Percentiles rank a stretch among this genome's conserved stretches.
These are phyloP conservation scores for Mrakia hoshinonis DNA, from an alignment of 768 basidiomycete genomes.

Conservation along the genomic window DNA sequence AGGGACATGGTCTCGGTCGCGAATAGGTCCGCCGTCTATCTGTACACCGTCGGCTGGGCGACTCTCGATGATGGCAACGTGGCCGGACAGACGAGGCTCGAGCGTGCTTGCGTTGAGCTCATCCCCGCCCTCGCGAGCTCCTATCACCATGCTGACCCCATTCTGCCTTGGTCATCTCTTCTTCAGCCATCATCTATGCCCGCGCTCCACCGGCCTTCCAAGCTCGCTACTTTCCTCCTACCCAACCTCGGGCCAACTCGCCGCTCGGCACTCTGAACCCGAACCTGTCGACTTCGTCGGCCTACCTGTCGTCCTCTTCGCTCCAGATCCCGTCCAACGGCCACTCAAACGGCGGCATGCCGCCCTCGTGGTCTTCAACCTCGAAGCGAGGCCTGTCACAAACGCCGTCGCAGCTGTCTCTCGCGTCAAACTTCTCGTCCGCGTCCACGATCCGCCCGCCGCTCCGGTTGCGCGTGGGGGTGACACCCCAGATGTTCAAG, in stretches of 20 bases:
- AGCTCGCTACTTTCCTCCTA: conserved; percentile 73
- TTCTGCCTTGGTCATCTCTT: background rate
- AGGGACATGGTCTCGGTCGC: too few relatives aligned
- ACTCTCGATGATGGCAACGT: too few relatives aligned
- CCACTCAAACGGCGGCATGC: background rate
- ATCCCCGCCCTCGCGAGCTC: background rate
- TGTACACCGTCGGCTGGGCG: too few relatives aligned
- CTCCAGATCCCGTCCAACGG: conserved; percentile 20
- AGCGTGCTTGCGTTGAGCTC: background rate
- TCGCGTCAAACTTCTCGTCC: conserved; percentile 35
- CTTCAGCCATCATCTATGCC: conserved; percentile 79
- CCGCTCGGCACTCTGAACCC: conserved; percentile 50
- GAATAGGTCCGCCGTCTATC: too few relatives aligned
- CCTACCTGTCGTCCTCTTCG: conserved; percentile 20
- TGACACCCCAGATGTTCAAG: conserved; percentile 68
- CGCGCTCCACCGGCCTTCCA: conserved; percentile 89
- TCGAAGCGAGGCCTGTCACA: background rate
- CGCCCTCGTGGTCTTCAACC: background rate
- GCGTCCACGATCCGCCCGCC: conserved; percentile 28
- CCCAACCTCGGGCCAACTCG: conserved; percentile 42
- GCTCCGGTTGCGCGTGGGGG: conserved; percentile 29
- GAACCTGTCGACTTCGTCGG: conserved; percentile 35
- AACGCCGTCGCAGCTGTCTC: conserved; percentile 31
- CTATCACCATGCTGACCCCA: conserved; percentile 6
- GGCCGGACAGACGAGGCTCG: background rate